Evolutionary conservation across 176 grass and related monocot genomes (phyloP), one percentile per base, ranked within the genome.

Genomic region (Phoenix dactylifera): DNA sequence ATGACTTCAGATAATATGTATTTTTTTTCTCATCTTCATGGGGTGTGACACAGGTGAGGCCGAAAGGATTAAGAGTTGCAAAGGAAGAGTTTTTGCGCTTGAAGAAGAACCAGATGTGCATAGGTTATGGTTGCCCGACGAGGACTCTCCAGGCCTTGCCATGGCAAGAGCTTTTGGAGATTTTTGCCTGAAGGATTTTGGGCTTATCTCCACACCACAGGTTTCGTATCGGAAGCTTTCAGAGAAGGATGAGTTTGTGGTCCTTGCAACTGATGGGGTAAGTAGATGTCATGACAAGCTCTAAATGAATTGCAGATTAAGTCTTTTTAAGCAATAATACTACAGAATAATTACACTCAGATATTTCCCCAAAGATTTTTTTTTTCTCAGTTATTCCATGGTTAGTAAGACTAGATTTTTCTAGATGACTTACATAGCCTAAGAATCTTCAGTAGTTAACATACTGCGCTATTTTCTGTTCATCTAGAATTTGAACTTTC

Each of bases 151-250:
- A 0, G 90, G 90, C n/a, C 86, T 95, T 0, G 90, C 90, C 70
- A 95, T 95, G 90, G 86, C 90, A 18, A 86, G 90, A 67, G 86
- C 90, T 14, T 89, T 95, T 3, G 90, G 90, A 1, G 90, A 95
- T 30, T 86, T 89, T 62, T 95, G 90, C 76, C 70, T 95, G 3
- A 95, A 89, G 77, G 84, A 86, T 19, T 82, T 77, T 19, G 90
- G 90, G 16, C 86, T 95, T 35, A 95, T 95, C 39, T 72, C 79
- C 19, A 86, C 82, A 59, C 90, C 90, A 25, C 70, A 86, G 66
- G 67, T 95, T 55, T 86, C 69, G 52, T 63, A 83, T 78, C 72
- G 86, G 49, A 80, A 77, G 59, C 29, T 95, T 7, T 78, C 90
- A 3, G 82, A 71, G 0, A 95, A 81, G 30, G 90, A 95, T 35